These are phyloP conservation scores for Bipolaris cookei DNA, from an alignment of 2,329 filamentous ascomycete genomes.

Conservation along the genomic window DNA sequence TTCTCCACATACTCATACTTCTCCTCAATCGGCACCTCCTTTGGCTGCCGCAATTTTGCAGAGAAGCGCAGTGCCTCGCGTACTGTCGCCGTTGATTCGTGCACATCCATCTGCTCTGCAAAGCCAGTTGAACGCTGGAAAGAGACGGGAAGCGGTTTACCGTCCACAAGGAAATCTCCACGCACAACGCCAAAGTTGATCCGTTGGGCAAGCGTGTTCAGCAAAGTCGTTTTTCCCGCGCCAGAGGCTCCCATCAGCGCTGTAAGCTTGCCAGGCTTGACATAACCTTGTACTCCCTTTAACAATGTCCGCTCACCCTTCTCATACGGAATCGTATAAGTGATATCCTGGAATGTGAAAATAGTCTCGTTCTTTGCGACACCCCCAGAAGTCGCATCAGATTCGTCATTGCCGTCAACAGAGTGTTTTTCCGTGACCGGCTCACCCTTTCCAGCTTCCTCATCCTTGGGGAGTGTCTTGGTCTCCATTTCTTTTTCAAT, in stretches of 20 bases:
- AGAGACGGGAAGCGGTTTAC: constrained; percentile 62
- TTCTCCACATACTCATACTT: constrained; percentile 71
- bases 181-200: constrained; percentile 54
- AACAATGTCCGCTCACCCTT: constrained; percentile 57
- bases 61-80: constrained; percentile 70
- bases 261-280: constrained; percentile 88
- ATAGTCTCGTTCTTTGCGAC: constrained; percentile 66
- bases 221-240: constrained; percentile 46
- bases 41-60: constrained; percentile 67
- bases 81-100: constrained; percentile 67
- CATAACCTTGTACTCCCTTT: constrained; percentile 75
- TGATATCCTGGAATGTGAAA: constrained; percentile 84
- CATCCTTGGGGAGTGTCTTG: constrained; percentile 53
- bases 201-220: constrained; percentile 50
- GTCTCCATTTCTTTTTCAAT: constrained; percentile 65
- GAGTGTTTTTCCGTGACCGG: constrained; percentile 34
- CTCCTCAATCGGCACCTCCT: constrained; percentile 62
- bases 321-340: constrained; percentile 70
- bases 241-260: constrained; percentile 76
- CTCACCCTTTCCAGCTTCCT: constrained; percentile 58
- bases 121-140: constrained; percentile 81
- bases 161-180: constrained; percentile 55
- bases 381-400: constrained; percentile 48
- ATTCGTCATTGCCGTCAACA: constrained; percentile 34
- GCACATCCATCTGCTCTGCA: constrained; percentile 71